Base-by-base conservation (phyloP, 2,329 filamentous ascomycete genomes). In the Pyrenochaeta sp. region DNA sequence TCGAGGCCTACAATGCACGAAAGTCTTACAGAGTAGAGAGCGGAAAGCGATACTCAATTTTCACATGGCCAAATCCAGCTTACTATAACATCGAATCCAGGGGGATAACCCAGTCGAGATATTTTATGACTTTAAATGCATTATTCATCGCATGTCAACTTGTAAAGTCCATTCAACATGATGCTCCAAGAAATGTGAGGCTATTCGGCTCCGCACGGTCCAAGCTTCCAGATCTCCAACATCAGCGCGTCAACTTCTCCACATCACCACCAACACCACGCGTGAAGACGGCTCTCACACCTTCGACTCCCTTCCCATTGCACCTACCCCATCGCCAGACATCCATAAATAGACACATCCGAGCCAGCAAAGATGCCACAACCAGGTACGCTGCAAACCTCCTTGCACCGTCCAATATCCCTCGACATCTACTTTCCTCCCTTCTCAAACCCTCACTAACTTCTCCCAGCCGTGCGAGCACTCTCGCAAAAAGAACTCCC, bases 401-500 rank as follows among this genome's bases (percentile, higher is more conserved):
- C 29, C 18, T 21, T 19, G 18, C 29, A 21, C 30, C 19, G 19
- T 34, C 15, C 17, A 31, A 6, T 19, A 11, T 19, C 17, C 30
- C 13, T 18, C 15, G 15, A n/a, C 30, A 7, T 9, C 9, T n/a
- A 15, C 10, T 7, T 7, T 19, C n/a, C 6, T 13, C n/a, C 13
- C 14, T 26, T 41, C 40, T 24, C 34, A 43, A 30, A 15, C n/a
- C 28, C 26, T 20, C 19, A 39, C 45, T 44, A 41, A 50, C 42
- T 19, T 15, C 10, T 18, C 37, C 19, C 44, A 65, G 57, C 61
- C 40, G 53, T 49, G 38, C 60, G 65, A 41, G 63, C 67, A 11
- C 51, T 65, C 40, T 63, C 65, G 17, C 67, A 68, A 29, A 68
- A 68, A 56, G 68, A 71, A 23, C 81, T 86, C 43, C 90, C 93